A percentile compares a stretch with the other conserved stretches of the same genome.
phyloP scores from a whole-genome alignment of 2,329 filamentous ascomycete species.

The Fusarium proliferatum region DNA sequence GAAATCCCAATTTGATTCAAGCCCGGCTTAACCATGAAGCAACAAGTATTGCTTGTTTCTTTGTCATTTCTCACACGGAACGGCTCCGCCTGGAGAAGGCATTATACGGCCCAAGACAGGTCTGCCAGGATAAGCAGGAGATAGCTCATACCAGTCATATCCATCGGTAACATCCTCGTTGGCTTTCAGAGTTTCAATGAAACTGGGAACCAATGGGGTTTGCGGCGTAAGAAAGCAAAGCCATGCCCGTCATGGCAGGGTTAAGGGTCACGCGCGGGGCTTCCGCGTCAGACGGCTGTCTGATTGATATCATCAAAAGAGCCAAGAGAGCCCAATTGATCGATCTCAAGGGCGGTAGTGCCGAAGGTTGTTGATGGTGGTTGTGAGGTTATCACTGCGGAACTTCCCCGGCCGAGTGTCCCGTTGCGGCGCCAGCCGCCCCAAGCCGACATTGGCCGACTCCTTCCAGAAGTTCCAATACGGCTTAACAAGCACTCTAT shows the following conservation, averaged over 20 bases:
- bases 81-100: slow-evolving; percentile 41
- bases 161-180: slow-evolving; percentile 31
- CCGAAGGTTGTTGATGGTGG: slow-evolving; percentile 35
- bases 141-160: slow-evolving; percentile 15
- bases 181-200: slow-evolving; percentile 16
- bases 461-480: slow-evolving; percentile 15
- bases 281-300: slow-evolving; percentile 39
- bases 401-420: slow-evolving; percentile 45
- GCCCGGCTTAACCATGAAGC: slow-evolving; percentile 40
- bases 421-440: slow-evolving; percentile 51
- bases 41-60: slow-evolving; percentile 20
- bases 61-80: slow-evolving; percentile 41
- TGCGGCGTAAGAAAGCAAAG: slow-evolving; percentile 36
- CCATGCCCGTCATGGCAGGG: slow-evolving; percentile 37
- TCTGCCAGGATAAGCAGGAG: slow-evolving; percentile 25
- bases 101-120: slow-evolving; percentile 42
- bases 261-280: slow-evolving; percentile 40
- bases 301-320: slow-evolving; percentile 44
- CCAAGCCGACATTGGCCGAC: slow-evolving; percentile 56
- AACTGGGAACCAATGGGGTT: slow-evolving; percentile 34
- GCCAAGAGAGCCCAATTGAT: slow-evolving; percentile 29
- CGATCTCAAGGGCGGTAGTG: slow-evolving; percentile 37
- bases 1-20: slow-evolving; percentile 28
- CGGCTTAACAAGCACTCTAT: slow-evolving; percentile 28
- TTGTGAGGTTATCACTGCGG: slow-evolving; percentile 43